A percentile compares a stretch with the other conserved stretches of the same genome.
These are phyloP conservation scores for Neofusicoccum parvum DNA, from an alignment of 2,329 filamentous ascomycete genomes.

Conservation along the genomic window DNA sequence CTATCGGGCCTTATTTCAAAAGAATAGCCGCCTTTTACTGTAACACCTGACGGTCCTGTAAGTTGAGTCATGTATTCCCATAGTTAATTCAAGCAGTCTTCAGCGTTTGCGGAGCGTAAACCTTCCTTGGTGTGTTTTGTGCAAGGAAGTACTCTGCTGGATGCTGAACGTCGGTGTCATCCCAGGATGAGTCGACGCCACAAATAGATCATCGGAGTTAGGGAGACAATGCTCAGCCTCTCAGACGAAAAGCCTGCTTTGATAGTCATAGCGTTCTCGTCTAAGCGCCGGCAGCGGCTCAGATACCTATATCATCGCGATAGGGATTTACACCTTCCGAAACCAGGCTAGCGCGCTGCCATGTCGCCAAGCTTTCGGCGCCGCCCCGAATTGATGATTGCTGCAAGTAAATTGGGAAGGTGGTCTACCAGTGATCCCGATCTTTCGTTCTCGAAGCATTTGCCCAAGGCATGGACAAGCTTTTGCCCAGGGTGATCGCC, in stretches of 20 bases:
- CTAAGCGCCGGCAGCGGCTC: not conserved
- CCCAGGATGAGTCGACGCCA: no score
- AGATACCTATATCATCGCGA: not conserved
- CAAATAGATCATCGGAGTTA: no score
- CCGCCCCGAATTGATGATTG: not conserved
- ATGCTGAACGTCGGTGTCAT: no score
- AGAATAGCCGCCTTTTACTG: no score
- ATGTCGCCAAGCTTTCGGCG: not conserved
- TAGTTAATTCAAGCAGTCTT: no score
- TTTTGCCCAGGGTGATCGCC: not conserved
- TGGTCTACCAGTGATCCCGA: not conserved
- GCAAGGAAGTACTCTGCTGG: no score
- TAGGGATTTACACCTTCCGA: not conserved
- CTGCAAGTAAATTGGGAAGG: not conserved
- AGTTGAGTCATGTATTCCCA: no score
- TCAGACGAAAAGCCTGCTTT: not conserved
- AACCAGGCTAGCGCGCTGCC: not conserved
- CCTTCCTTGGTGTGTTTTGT: no score
- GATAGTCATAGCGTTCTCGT: not conserved
- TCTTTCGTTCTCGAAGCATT: not conserved
- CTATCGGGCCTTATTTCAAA: no score
- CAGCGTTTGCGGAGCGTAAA: no score
- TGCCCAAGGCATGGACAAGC: not conserved
- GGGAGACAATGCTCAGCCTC: no score
- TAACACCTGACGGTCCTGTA: no score